phyloP scores from a whole-genome alignment of 2,329 filamentous ascomycete species.

The Hirsutella rhossiliensis region DNA sequence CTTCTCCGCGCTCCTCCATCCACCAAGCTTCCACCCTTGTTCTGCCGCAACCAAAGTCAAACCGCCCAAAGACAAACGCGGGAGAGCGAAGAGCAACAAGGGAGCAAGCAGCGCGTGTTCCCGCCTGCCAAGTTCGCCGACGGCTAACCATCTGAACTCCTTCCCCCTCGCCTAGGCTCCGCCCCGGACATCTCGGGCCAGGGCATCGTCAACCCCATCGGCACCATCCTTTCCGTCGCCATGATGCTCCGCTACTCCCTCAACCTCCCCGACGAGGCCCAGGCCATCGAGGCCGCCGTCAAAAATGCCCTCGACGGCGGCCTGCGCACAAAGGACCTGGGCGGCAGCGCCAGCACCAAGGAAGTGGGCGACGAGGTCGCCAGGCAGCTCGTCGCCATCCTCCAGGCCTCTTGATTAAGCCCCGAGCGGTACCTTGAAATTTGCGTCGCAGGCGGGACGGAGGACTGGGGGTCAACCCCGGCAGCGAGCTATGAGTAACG shows the following conservation, averaged over 20 bases:
- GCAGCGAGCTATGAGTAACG: too few species aligned
- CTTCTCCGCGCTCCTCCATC: background rate
- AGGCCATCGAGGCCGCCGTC: slow-evolving; percentile 71
- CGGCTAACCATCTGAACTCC: too few species aligned
- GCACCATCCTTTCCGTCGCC: slow-evolving; percentile 80
- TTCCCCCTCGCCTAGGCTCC: slow-evolving; percentile 45
- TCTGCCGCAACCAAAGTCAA: too few species aligned
- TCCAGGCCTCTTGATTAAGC: slow-evolving; percentile 34
- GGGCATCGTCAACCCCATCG: slow-evolving; percentile 75
- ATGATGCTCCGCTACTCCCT: slow-evolving; percentile 97
- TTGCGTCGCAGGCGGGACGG: too few species aligned
- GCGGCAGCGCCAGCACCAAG: slow-evolving; percentile 57
- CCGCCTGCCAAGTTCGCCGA: too few species aligned
- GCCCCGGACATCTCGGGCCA: slow-evolving; percentile 90
- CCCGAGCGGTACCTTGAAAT: too few species aligned
- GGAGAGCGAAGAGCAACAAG: background rate
- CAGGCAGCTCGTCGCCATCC: slow-evolving; percentile 54
- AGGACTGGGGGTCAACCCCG: too few species aligned
- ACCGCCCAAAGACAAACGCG: too few species aligned
- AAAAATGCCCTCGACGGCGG: slow-evolving; percentile 68
- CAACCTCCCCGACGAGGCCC: slow-evolving; percentile 63
- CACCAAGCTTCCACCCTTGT: too few species aligned
- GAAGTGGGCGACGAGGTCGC: slow-evolving; percentile 72
- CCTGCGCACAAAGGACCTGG: slow-evolving; percentile 72
- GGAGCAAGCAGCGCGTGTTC: background rate